Conservation (phyloP, 371 early-diverging fungal species). For the Rhizopus arrhizus region DNA sequence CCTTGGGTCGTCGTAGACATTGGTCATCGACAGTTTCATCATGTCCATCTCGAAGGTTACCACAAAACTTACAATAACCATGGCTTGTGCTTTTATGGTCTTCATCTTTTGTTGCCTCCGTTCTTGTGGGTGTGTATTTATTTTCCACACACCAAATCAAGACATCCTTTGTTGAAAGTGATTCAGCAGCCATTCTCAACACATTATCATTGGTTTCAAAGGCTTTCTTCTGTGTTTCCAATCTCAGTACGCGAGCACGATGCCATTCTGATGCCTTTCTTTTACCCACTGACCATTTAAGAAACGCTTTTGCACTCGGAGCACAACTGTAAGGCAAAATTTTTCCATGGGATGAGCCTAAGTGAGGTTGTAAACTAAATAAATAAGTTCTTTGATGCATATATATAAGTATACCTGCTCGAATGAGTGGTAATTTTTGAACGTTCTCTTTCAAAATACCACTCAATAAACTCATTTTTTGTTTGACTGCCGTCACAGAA, state of each 20-base stretch:
- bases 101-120: conserved; percentile 20
- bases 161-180: conserved; percentile 44
- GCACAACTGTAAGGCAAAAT: conserved; percentile 40
- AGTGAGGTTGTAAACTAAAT: background rate
- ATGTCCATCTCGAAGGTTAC: conserved; percentile 30
- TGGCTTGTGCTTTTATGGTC: conserved; percentile 7
- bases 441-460: conserved; percentile 39
- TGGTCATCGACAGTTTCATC: conserved; percentile 29
- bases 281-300: conserved; percentile 40
- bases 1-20: conserved; percentile 38
- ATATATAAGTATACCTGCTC: conserved; percentile 28
- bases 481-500: conserved; percentile 25
- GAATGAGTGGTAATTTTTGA: conserved; percentile 34
- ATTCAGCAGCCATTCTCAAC: conserved; percentile 33
- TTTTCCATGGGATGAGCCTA: conserved; percentile 24
- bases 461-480: conserved; percentile 38
- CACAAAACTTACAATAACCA: conserved; percentile 49
- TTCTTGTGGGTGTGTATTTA: conserved; percentile 35
- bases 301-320: conserved; percentile 31
- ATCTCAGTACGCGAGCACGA: conserved; percentile 38
- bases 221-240: conserved; percentile 37
- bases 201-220: conserved; percentile 38
- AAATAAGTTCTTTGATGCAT: background rate
- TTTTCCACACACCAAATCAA: conserved; percentile 43
- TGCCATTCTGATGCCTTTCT: conserved; percentile 56